Percentiles rank a stretch among this genome's conserved stretches.
Conservation (phyloP, 106 monocot genomes). For the Dendrobium catenatum region DNA sequence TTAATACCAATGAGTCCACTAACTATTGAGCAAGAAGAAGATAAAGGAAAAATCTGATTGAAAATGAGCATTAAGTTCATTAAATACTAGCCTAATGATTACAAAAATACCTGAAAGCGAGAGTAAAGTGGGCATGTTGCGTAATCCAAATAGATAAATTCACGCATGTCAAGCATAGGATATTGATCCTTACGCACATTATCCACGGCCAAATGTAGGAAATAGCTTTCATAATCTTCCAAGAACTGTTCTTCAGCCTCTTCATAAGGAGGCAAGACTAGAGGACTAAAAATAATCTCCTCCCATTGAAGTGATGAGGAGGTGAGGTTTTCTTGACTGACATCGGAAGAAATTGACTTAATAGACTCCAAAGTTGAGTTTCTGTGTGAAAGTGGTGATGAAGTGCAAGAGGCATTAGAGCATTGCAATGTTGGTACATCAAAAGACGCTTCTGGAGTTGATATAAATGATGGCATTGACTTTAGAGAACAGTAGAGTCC, state of each 20-base stretch:
- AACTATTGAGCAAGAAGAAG: not conserved
- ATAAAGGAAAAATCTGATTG: not conserved
- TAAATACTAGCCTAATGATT: not conserved
- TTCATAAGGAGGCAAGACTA: slow-evolving; percentile 17
- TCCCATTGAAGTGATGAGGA: slow-evolving; percentile 3
- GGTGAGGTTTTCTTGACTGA: slow-evolving; percentile 11
- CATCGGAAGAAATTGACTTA: slow-evolving; percentile 1
- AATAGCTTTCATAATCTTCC: slow-evolving; percentile 28
- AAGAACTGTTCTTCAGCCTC: slow-evolving; percentile 36
- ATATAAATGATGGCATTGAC: not conserved
- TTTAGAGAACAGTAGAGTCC: slow-evolving; percentile 5
- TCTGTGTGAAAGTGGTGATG: slow-evolving; percentile 7
- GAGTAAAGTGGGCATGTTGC: slow-evolving; percentile 27
- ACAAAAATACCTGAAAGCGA: slow-evolving; percentile 16
- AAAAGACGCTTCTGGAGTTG: slow-evolving; percentile 3
- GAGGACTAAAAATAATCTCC: slow-evolving; percentile 4
- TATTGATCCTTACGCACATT: slow-evolving; percentile 26
- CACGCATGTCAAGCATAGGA: slow-evolving; percentile 14
- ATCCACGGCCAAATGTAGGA: slow-evolving; percentile 20
- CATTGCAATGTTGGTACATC: not conserved
- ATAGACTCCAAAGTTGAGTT: slow-evolving; percentile 10
- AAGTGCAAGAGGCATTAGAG: slow-evolving; percentile 4
- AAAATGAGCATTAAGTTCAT: not conserved
- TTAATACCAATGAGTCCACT: not conserved
- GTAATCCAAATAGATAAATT: slow-evolving; percentile 22